Base-by-base conservation (phyloP, 2,329 filamentous ascomycete genomes). In the Aspergillus terreus region DNA sequence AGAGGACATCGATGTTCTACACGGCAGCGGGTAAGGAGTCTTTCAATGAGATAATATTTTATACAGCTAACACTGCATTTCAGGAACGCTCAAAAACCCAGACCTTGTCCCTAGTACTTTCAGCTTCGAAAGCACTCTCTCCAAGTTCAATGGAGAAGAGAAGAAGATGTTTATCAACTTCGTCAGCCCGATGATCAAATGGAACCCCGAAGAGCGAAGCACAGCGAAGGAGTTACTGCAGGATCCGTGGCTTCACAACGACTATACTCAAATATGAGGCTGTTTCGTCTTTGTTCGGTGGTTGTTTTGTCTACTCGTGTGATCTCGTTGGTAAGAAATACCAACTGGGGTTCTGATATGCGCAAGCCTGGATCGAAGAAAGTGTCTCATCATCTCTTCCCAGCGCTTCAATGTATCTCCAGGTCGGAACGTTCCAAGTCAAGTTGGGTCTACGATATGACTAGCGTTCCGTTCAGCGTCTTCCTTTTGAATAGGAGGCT, bases 131-230 rank as follows among this genome's bases (percentile, higher is more conserved):
- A 48, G 44, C 15, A 43, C 49, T 3, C 17, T 66, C 4, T 32
- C 30, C 6, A 56, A 57, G 14, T 38, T 69, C 33, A 21, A 58
- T 25, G 58, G 58, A 23, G 60, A 65, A 42, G 63, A 69, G 21
- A 68, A 67, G 53, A 58, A 57, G 35, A 56, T 61, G 32, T 68
- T 68, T 42, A 63, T 68, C 30, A 50, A 59, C 15, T 67, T 69
- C 50, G 60, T 63, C 3, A 60, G 57, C 44, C 57, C 62, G 42
- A 67, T 68, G 64, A 54, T 68, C 46, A 60, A 56, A 38, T 69
- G 66, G 66, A 32, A 57, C 2, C 66, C 65, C 1, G 63, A 68
- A 52, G 60, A 68, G 42, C 59, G 66, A 49, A 66, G 60, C 56
- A 68, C 66, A 4, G 65, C 66, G 27, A 60, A 58, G 40, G 64